Evolutionary conservation across 805 yeast species (phyloP).

Genomic region (Pichia cabralensis): DNA sequence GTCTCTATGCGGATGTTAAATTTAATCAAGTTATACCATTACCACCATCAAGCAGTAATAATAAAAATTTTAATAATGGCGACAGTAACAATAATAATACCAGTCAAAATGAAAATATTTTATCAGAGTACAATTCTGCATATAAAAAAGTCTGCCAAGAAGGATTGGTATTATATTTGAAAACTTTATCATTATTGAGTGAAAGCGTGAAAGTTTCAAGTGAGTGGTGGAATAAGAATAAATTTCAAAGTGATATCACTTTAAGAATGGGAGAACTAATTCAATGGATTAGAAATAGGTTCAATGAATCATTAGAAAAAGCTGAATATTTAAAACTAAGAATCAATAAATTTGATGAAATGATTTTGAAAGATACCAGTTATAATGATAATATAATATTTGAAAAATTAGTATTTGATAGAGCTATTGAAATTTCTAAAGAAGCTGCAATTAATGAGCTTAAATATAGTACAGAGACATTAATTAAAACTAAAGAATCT

Average conservation of each 20-base stretch:
- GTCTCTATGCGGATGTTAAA: conserved; percentile 84
- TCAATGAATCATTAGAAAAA: conserved; percentile 80
- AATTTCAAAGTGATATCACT: conserved; percentile 22
- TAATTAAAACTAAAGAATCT: conserved; percentile 18
- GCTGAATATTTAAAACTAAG: conserved; percentile 67
- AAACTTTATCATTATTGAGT: conserved; percentile 72
- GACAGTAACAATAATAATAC: conserved; percentile 15
- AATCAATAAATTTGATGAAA: conserved; percentile 40
- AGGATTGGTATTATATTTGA: conserved; percentile 77
- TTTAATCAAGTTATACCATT: conserved; percentile 75
- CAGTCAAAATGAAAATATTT: conserved; percentile 21
- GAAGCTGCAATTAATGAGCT: conserved; percentile 86
- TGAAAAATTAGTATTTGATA: conserved; percentile 80
- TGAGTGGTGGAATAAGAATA: conserved; percentile 74
- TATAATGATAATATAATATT: conserved; percentile 39
- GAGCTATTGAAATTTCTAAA: conserved; percentile 89
- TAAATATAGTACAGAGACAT: conserved; percentile 1
- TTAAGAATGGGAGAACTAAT: conserved; percentile 36
- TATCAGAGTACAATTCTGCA: conserved; percentile 45
- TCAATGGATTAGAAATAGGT: conserved; percentile 85
- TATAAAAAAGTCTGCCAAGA: conserved; percentile 60
- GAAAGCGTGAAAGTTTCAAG: conserved; percentile 80
- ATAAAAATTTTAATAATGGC: conserved; percentile 19
- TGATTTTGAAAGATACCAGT: background rate
- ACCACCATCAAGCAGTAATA: conserved; percentile 36